Conservation (phyloP, 2,329 filamentous ascomycete species). For the Rhytidhysteron rufulum region DNA sequence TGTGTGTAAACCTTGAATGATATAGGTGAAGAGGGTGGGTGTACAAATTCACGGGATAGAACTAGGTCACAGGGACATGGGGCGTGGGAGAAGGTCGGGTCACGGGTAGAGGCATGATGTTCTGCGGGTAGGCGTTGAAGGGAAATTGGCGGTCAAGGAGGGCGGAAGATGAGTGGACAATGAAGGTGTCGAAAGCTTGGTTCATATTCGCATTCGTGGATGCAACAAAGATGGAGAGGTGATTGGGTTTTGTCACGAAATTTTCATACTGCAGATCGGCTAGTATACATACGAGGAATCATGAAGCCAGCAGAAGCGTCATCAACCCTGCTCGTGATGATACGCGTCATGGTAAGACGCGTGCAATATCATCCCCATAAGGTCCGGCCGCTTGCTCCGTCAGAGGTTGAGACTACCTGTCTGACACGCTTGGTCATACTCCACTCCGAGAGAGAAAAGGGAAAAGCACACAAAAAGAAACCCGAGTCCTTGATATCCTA, state of each 20-base stretch:
- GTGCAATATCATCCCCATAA: neutral
- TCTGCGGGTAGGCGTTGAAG: neutral
- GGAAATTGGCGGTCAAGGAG: neutral
- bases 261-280: conserved; percentile 33
- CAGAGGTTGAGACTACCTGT: neutral
- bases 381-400: neutral
- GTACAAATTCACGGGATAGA: neutral
- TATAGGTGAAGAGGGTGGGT: neutral
- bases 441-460: conserved; percentile 11
- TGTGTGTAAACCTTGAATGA: neutral
- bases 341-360: neutral
- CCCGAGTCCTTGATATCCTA: conserved; percentile 14
- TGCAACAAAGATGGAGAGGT: neutral
- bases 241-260: neutral
- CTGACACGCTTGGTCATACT: neutral
- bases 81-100: neutral
- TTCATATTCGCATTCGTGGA: too few species aligned
- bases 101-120: neutral
- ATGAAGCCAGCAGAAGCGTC: conserved; percentile 2
- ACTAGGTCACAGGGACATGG: neutral
- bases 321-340: neutral
- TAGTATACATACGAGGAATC: conserved; percentile 29
- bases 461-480: conserved; percentile 24
- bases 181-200: neutral
- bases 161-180: neutral